Evolutionary conservation across 1,139 yeast species (phyloP), one percentile per base, ranked within the genome.

Genomic region (Blastobotrys persicus): DNA sequence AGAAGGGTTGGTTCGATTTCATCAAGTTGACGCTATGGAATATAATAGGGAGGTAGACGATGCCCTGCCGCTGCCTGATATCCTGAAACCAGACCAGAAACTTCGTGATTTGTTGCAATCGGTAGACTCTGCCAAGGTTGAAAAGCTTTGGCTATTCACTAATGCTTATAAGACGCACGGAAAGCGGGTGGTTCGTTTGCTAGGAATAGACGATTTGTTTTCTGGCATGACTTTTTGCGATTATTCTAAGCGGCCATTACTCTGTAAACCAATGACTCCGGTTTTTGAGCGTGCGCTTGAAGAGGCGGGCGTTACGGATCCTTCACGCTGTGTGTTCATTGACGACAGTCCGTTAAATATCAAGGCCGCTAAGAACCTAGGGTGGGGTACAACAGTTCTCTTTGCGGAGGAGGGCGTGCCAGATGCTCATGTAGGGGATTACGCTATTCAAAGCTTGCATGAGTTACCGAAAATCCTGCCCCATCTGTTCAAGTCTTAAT

Each of bases 141-240:
- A 76, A 55, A 75, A 81, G 58, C 63, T 83, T 51, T 92, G 98
- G 98, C 75, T 92, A 43, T 85, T 89, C 60, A 92, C 98, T 13
- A 92, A 92, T 64, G 98, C 98, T 1, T 92, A 91, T 71, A 83
- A 85, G 65, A 88, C 80, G 61, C 98, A 92, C 66, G 98, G 94
- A 0, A 63, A 81, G 48, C 74, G 75, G 5, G 95, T 87, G 14
- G 76, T 89, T 17, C 76, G 83, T 38, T 74, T 91, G 48, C 74
- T 92, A 45, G 98, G 96, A 1, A 67, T 92, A 31, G 96, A 92
- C 18, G 97, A 91, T 64, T 66, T 88, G 50, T 91, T 92, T 63
- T 98, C 91, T 58, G 98, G 98, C 1, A 77, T 92, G 59, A 88
- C 97, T 0, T 92, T 73, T 69, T 92, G 98, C 70, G 95, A 92